Evolutionary conservation across 208 protist genomes (phyloP).

Genomic region (Crithidia fasciculata): DNA sequence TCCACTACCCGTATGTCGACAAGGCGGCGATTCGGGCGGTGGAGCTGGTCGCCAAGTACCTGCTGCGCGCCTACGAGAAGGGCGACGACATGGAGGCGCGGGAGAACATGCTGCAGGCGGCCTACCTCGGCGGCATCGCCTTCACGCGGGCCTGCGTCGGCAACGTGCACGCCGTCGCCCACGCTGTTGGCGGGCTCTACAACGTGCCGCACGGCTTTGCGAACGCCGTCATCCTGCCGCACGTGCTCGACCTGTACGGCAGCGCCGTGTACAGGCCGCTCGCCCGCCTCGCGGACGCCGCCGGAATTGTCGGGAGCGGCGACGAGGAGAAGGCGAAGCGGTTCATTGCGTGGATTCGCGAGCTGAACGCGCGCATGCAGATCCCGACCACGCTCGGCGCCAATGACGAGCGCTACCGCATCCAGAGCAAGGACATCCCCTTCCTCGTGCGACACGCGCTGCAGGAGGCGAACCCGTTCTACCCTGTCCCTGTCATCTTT

Average conservation of each 20-base stretch:
- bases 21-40: slow-evolving; percentile 47
- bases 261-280: slow-evolving; percentile 35
- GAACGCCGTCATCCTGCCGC: slow-evolving; percentile 82
- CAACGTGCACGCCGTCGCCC: slow-evolving; percentile 82
- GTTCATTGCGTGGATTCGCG: slow-evolving; percentile 57
- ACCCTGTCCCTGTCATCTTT: slow-evolving; percentile 72
- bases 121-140: slow-evolving; percentile 81
- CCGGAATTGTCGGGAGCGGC: slow-evolving; percentile 28
- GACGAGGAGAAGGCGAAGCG: slow-evolving; percentile 46
- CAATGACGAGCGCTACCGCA: slow-evolving; percentile 32
- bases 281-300: slow-evolving; percentile 42
- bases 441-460: slow-evolving; percentile 47
- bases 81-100: slow-evolving; percentile 53
- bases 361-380: slow-evolving; percentile 49
- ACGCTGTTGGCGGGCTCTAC: slow-evolving; percentile 78
- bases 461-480: slow-evolving; percentile 62
- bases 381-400: slow-evolving; percentile 45
- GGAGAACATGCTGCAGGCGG: slow-evolving; percentile 74
- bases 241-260: slow-evolving; percentile 71
- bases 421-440: slow-evolving; percentile 49
- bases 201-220: slow-evolving; percentile 82
- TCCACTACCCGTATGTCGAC: slow-evolving; percentile 54
- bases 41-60: slow-evolving; percentile 60
- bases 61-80: slow-evolving; percentile 55
- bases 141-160: slow-evolving; percentile 90